These are phyloP conservation scores for Pyrenophora tritici-repentis DNA, from an alignment of 2,329 filamentous ascomycete species.

Conservation along the genomic window DNA sequence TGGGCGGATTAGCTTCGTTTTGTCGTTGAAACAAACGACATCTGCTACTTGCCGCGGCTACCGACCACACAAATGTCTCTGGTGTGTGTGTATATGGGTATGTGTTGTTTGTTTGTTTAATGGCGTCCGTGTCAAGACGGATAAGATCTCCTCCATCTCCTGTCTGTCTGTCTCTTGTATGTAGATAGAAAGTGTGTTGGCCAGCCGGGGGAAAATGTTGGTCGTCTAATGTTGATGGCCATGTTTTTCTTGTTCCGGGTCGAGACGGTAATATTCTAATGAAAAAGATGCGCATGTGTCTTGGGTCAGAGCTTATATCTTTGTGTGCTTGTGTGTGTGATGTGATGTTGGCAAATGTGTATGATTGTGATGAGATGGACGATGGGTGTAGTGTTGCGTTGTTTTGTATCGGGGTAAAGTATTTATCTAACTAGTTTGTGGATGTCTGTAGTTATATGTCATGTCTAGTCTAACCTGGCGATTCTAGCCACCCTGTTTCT, in stretches of 20 bases:
- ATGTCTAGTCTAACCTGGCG: no score
- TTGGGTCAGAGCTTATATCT: no score
- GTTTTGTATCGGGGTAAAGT: no score
- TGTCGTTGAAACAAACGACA: conserved; percentile 8
- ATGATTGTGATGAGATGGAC: no score
- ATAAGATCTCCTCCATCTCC: conserved; percentile 1
- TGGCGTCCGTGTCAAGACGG: conserved; percentile 12
- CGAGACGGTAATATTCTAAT: conserved; percentile 15
- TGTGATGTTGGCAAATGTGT: no score
- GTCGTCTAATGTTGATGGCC: neutral
- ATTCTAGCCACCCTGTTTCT: no score
- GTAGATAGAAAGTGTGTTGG: neutral
- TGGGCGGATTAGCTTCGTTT: neutral
- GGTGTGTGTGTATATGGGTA: conserved; percentile 5
- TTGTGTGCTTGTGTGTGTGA: no score
- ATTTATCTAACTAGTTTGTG: no score
- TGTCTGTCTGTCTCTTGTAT: neutral
- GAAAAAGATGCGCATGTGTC: conserved; percentile 6
- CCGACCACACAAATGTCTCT: neutral
- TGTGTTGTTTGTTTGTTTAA: conserved; percentile 1
- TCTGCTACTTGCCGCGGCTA: neutral
- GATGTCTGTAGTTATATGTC: no score
- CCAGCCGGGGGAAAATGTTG: neutral
- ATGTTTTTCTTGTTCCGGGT: neutral
- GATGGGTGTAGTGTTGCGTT: no score